Conservation (phyloP, 192 early-diverging fungal genomes). For the Borealophlyctis nickersoniae region DNA sequence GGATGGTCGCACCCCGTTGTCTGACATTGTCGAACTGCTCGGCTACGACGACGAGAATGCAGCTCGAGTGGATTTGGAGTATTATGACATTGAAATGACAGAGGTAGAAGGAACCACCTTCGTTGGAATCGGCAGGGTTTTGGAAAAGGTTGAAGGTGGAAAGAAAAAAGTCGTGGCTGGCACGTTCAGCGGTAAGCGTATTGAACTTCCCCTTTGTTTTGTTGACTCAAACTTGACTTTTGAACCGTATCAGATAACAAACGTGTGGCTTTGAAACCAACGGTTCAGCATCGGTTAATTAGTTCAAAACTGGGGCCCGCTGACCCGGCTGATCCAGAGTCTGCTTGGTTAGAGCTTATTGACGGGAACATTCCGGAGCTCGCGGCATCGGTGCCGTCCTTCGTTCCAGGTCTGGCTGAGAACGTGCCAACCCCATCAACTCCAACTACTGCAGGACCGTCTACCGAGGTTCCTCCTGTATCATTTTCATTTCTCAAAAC, state of each 20-base stretch:
- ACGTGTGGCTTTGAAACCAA: conserved; percentile 22
- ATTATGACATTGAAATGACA: conserved; percentile 34
- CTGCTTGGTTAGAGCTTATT: conserved; percentile 16
- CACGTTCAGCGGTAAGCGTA: neutral
- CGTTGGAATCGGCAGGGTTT: too few relatives aligned
- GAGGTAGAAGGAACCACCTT: conserved; percentile 9
- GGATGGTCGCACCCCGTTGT: conserved; percentile 42
- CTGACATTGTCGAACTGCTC: conserved; percentile 49
- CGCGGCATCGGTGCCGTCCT: neutral
- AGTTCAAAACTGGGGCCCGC: conserved; percentile 17
- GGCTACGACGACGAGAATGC: conserved; percentile 62
- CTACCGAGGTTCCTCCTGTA: too few relatives aligned
- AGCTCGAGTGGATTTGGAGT: conserved; percentile 27
- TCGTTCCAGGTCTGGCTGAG: too few relatives aligned
- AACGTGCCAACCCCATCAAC: too few relatives aligned
- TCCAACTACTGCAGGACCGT: too few relatives aligned
- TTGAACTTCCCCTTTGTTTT: conserved; percentile 4
- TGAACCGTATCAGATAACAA: conserved; percentile 20
- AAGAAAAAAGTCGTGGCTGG: too few relatives aligned
- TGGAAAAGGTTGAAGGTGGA: too few relatives aligned
- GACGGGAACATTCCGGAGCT: conserved; percentile 22
- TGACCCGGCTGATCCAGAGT: neutral
- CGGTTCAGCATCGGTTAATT: conserved; percentile 24
- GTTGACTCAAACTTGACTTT: conserved; percentile 6
- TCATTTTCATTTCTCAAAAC: too few relatives aligned